These are phyloP conservation scores for Entomortierella chlamydospora DNA, from an alignment of 192 early-diverging fungal genomes.

Conservation along the genomic window DNA sequence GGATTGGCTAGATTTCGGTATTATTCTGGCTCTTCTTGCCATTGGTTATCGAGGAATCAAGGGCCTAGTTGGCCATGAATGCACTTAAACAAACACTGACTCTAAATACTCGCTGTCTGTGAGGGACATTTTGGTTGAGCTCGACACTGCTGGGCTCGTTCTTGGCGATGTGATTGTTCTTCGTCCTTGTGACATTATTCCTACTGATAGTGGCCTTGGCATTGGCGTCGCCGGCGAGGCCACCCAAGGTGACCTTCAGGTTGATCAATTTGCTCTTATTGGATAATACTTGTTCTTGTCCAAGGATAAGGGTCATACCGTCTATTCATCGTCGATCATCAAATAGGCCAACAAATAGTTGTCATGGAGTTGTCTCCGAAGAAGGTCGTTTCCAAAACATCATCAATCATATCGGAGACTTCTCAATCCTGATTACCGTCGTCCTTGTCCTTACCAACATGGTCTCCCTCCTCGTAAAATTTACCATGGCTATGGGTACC, in stretches of 20 bases:
- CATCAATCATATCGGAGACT: constrained; percentile 93
- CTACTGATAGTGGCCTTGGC: constrained; percentile 87
- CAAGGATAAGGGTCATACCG: constrained; percentile 82
- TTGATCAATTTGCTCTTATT: constrained; percentile 94
- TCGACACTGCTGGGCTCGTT: constrained; percentile 81
- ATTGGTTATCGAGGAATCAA: constrained; percentile 95
- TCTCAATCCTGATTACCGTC: constrained; percentile 86
- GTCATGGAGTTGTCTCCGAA: constrained; percentile 91
- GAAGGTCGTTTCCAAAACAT: constrained; percentile 97
- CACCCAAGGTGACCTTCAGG: constrained; percentile 81
- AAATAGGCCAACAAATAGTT: constrained; percentile 93
- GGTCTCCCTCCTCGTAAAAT: constrained; percentile 69
- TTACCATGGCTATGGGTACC: constrained; percentile 98
- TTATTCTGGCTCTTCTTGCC: constrained; percentile 88
- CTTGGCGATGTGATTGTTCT: constrained; percentile 94
- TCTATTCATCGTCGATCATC: constrained; percentile 92
- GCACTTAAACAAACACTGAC: constrained; percentile 94
- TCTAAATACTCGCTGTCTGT: constrained; percentile 82
- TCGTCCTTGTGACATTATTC: constrained; percentile 93
- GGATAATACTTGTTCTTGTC: constrained; percentile 93
- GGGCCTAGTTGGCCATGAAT: constrained; percentile 91
- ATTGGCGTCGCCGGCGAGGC: constrained; percentile 81
- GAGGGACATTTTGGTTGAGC: constrained; percentile 80
- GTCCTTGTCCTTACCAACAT: constrained; percentile 83
- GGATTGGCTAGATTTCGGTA: constrained; percentile 64